These are phyloP conservation scores for Xylaria multiplex DNA, from an alignment of 2,329 filamentous ascomycete genomes.

Conservation along the genomic window DNA sequence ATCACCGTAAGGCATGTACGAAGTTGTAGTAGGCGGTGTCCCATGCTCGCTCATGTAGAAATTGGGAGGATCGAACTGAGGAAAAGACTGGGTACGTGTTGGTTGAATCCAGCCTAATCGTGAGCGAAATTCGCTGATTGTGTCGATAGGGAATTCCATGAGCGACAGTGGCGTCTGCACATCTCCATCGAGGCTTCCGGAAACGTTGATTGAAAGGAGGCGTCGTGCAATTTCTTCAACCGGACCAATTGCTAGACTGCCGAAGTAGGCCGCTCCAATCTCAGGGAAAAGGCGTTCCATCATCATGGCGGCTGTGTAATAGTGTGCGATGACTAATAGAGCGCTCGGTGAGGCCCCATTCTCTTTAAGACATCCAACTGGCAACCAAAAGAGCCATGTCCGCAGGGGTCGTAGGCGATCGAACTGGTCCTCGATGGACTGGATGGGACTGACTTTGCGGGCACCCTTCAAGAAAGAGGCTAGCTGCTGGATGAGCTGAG, in stretches of 20 bases:
- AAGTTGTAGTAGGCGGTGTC: conserved; percentile 54
- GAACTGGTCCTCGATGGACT: conserved; percentile 85
- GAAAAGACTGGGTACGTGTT: conserved; percentile 67
- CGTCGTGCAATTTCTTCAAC: conserved; percentile 87
- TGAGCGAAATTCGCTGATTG: conserved; percentile 73
- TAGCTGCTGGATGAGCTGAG: conserved; percentile 74
- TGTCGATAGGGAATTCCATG: conserved; percentile 78
- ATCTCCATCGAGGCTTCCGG: conserved; percentile 65
- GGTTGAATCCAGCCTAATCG: conserved; percentile 75
- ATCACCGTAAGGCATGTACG: conserved; percentile 63
- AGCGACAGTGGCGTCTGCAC: conserved; percentile 71
- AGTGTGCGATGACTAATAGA: conserved; percentile 85
- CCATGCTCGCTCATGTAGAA: conserved; percentile 59
- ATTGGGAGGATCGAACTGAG: conserved; percentile 67
- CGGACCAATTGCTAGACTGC: conserved; percentile 79
- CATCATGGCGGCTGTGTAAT: conserved; percentile 87
- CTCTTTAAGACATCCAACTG: conserved; percentile 82
- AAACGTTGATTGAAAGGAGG: conserved; percentile 74
- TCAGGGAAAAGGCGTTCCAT: conserved; percentile 93
- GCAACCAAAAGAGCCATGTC: conserved; percentile 96
- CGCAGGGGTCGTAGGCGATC: conserved; percentile 87
- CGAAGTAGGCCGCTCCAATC: conserved; percentile 88
- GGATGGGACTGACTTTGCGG: conserved; percentile 74
- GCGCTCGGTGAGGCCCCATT: conserved; percentile 80
- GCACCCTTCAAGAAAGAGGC: conserved; percentile 78